Evolutionary conservation across 78 protist species (phyloP), one percentile per base, ranked within the genome.

Genomic region (Chrysochromulina tobinii): DNA sequence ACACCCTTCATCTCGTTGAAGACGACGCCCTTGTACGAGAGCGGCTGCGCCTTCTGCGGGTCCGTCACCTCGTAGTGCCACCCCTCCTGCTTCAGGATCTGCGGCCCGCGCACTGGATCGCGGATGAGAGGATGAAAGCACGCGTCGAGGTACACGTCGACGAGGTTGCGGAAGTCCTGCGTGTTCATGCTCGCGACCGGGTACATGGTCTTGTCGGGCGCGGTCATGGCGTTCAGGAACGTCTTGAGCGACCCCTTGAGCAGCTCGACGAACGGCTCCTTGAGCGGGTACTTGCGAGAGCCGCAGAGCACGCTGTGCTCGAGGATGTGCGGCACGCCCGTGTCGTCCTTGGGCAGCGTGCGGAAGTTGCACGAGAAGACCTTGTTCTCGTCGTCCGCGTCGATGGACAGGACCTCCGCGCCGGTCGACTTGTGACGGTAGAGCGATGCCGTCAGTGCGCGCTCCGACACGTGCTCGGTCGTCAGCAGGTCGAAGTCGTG

Each of bases 291-390:
- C 58, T 90, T 89, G 21, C 92, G 75, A 3, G 98, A 96, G 4
- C 99, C 99, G 86, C 98, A 96, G 68, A 98, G 93, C 5, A 93
- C 92, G 15, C 97, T 94, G 89, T 98, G 99, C 77, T 98, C 99
- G 38, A 98, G 86, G 55, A 98, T 96, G 91, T 98, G 99, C 15
- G 98, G 90, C 51, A 96, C 94, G 48, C 99, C 99, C 0, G 93
- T 95, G 86, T 92, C 83, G 67, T 92, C 93, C 2, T 25, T 9
- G 20, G 98, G 96, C 2, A 91, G 92, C 0, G 99, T 97, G 53
- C 93, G 84, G 83, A 96, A 96, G 54, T 7, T 25, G 69, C 48
- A 67, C 27, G 58, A 38, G 83, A 93, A 93, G 9, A 18, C 84
- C 64, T 90, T 91, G 89, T 90, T 73, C 50, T 84, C 12, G 87